These are phyloP conservation scores for Ophiosphaerella narmari DNA, from an alignment of 2,329 filamentous ascomycete species.

Conservation along the genomic window DNA sequence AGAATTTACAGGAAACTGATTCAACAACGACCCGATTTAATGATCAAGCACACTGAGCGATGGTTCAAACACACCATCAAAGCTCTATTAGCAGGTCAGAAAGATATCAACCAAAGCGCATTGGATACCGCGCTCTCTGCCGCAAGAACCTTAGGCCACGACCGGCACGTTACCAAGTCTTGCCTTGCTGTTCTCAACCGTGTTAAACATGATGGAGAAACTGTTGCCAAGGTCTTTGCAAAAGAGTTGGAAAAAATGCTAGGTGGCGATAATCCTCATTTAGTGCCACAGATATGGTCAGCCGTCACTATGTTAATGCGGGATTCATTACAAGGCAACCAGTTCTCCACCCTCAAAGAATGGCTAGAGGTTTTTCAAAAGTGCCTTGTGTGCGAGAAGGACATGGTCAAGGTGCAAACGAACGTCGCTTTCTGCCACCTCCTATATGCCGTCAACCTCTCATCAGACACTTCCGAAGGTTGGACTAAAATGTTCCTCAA, in stretches of 20 bases:
- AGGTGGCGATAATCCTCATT: conserved; percentile 61
- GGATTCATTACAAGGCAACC: conserved; percentile 59
- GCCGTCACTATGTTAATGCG: conserved; percentile 78
- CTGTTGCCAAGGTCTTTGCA: conserved; percentile 63
- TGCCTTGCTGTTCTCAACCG: conserved; percentile 66
- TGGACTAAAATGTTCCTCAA: conserved; percentile 38
- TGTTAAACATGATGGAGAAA: conserved; percentile 63
- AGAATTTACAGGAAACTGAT: conserved; percentile 79
- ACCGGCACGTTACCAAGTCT: conserved; percentile 68
- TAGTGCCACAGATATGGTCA: conserved; percentile 89
- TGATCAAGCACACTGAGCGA: conserved; percentile 69
- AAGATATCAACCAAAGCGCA: conserved; percentile 75
- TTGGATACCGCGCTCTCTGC: conserved; percentile 75
- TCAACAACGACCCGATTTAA: conserved; percentile 69
- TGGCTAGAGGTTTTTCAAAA: conserved; percentile 81
- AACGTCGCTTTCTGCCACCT: conserved; percentile 87
- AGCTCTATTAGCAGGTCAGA: conserved; percentile 77
- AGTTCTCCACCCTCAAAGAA: conserved; percentile 72
- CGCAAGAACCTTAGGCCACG: conserved; percentile 70
- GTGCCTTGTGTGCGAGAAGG: conserved; percentile 81
- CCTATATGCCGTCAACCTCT: conserved; percentile 72
- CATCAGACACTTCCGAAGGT: conserved; percentile 59
- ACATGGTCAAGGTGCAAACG: conserved; percentile 66
- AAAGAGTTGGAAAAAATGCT: conserved; percentile 65
- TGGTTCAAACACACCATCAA: conserved; percentile 85